Evolutionary conservation across 352 stramenopile genomes (phyloP), one percentile per base, ranked within the genome.

Genomic region (Pythium dissimile): DNA sequence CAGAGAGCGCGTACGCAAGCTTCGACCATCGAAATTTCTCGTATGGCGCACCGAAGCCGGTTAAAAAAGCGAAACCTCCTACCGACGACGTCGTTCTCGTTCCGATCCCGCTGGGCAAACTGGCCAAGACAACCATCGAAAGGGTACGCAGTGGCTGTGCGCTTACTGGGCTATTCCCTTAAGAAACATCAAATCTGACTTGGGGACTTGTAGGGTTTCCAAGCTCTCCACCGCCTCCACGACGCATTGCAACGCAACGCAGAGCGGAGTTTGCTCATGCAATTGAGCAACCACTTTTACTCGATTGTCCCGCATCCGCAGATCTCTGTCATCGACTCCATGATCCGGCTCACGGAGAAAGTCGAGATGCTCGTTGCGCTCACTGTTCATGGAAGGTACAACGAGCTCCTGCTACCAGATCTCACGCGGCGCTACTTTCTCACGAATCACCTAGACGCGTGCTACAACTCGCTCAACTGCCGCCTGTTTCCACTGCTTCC

Each of bases 221-320:
- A 86, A 31, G 80, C 77, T 24, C 63, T 89, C 42, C 64, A 87
- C 37, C 62, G 79, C 31, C 79, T 89, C 34, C 76, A 82, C 50
- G 69, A 85, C 48, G 75, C 77, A n/a, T 56, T 89, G 8, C 62
- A 62, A 34, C 65, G 73, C 32, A 54, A 71, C 18, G 62, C 77
- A 31, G 72, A 68, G 24, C 72, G 68, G 21, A 68, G 64, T 10
- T 49, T 53, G 9, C 55, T 89, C 26, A 63, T 67, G 31, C 64
- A 75, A 34, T 51, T 89, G 9, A 89, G 80, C 53, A 86, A 66
- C 38, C 75, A 76, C 26, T 89, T 88, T 32, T 89, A 83, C 66
- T 83, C 80, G 31, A 58, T 88, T 7, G 78, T 89, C 41, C 80
- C 80, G 31, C 75, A 86, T 32, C 67, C 75, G 45, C 60, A 67